Evolutionary conservation across 2,329 filamentous ascomycete species (phyloP).

Genomic region (Pyrenophora graminea): DNA sequence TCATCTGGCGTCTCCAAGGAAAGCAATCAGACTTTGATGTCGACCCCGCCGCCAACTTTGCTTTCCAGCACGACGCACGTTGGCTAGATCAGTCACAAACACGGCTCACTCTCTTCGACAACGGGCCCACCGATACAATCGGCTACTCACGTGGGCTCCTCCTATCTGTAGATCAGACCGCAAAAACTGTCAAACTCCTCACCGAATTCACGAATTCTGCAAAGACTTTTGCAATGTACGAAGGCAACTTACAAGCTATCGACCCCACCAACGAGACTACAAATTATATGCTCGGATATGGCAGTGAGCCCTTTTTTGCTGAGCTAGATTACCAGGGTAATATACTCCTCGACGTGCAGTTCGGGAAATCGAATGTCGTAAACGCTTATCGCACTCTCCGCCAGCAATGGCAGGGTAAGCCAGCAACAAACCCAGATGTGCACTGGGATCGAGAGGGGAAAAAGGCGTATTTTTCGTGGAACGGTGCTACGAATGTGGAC

Average conservation of each 20-base stretch:
- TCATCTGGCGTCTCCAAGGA: slow-evolving; percentile 38
- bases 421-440: slow-evolving; percentile 22
- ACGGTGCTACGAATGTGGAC: slow-evolving; percentile 33
- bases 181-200: slow-evolving; percentile 51
- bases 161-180: slow-evolving; percentile 46
- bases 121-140: slow-evolving; percentile 30
- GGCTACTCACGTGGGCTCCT: slow-evolving; percentile 42
- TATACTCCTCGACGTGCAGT: slow-evolving; percentile 50
- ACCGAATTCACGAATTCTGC: slow-evolving; percentile 48
- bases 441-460: slow-evolving; percentile 15
- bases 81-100: slow-evolving; percentile 24
- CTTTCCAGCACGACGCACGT: slow-evolving; percentile 28
- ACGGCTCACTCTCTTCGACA: slow-evolving; percentile 48
- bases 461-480: slow-evolving; percentile 31
- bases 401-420: slow-evolving; percentile 25
- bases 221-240: slow-evolving; percentile 43
- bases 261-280: slow-evolving; percentile 33
- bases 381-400: slow-evolving; percentile 47
- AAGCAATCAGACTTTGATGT: slow-evolving; percentile 21
- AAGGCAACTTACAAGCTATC: slow-evolving; percentile 50
- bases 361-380: slow-evolving; percentile 41
- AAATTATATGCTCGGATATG: slow-evolving; percentile 55
- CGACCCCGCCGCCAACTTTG: slow-evolving; percentile 15
- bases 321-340: slow-evolving; percentile 51
- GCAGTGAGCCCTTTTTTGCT: slow-evolving; percentile 53